Evolutionary conservation across 1,284 basidiomycete species (phyloP), one percentile per base, ranked within the genome.

Genomic region (Cutaneotrichosporon sp.): DNA sequence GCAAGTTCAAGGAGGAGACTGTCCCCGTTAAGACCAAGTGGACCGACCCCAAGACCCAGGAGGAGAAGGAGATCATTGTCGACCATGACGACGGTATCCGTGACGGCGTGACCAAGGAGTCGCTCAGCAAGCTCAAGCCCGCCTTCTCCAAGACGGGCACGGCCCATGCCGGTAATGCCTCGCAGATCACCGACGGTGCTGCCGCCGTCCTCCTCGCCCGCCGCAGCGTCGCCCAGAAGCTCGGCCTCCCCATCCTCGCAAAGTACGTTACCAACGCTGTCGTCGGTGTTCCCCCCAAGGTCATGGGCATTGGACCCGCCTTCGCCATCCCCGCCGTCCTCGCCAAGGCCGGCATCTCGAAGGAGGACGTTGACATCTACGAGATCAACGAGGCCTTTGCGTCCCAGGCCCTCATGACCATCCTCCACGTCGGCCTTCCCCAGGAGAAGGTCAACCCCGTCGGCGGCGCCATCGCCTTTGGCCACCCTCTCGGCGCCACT

Each of bases 121-220:
- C 86, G 70, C 84, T 99, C 62, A 80, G 82, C 61, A 98, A 97
- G 85, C 86, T 99, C 74, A 98, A 96, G 84, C 92, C 96, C 10
- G 91, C 92, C 8, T 99, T 99, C 82, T 81, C 83, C 65, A 90
- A 91, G 82, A 87, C 88, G 49, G 97, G 97, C n/a, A 82, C 85
- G 21, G 97, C 97, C 2, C 93, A 97, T 76, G 97, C 96, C 56
- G 85, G 85, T 56, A 97, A 95, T 80, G 92, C 94, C 2, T 94
- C 90, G 30, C 95, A 97, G 79, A 88, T 99, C 56, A 94, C 92
- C n/a, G 97, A 99, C 75, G 96, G 96, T 67, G 96, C 96, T 26
- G 93, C 95, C 56, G 95, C 95, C 0, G 94, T 98, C 57, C 82
- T 99, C 62, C 88, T 98, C 63, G 86, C 92, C 40, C 87, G 92